These are phyloP conservation scores for Azolla pinnata DNA, from an alignment of 75 land plant genomes.

Conservation along the genomic window DNA sequence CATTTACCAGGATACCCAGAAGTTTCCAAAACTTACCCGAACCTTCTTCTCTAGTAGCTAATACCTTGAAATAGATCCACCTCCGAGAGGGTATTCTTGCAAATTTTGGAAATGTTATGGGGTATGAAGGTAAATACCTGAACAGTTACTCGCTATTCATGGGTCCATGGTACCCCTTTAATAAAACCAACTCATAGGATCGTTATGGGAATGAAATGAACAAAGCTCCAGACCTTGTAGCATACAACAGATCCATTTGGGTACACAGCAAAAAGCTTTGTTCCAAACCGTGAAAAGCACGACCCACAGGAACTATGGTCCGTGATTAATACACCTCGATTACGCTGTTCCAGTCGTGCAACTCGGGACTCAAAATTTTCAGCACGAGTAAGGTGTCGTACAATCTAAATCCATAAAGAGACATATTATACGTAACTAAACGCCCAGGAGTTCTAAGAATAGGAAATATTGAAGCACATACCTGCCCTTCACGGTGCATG, in stretches of 20 bases:
- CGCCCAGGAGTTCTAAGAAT: not conserved
- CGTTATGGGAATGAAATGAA: too few relatives aligned
- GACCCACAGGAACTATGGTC: slow-evolving; percentile 77
- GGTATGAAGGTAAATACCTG: too few relatives aligned
- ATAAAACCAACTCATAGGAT: too few relatives aligned
- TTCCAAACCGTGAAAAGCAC: slow-evolving; percentile 87
- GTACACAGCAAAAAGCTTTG: slow-evolving; percentile 92
- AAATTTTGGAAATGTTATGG: too few relatives aligned
- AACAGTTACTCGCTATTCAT: too few relatives aligned
- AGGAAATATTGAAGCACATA: slow-evolving; percentile 10
- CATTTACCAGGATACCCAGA: too few relatives aligned
- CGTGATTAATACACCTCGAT: slow-evolving; percentile 73
- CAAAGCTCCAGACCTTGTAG: slow-evolving; percentile 90
- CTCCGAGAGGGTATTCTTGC: too few relatives aligned
- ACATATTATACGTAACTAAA: not conserved
- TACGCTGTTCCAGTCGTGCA: slow-evolving; percentile 77
- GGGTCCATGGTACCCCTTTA: too few relatives aligned
- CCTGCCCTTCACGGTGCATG: slow-evolving; percentile 93
- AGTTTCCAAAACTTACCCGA: too few relatives aligned
- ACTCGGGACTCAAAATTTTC: slow-evolving; percentile 64
- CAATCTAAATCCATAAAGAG: slow-evolving; percentile 44
- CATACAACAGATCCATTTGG: slow-evolving; percentile 88
- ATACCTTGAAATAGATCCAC: too few relatives aligned
- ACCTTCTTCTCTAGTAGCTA: too few relatives aligned
- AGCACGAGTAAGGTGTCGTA: slow-evolving; percentile 53